phyloP scores from a whole-genome alignment of 805 yeast genomes.

The Saccharomycopsis fodiens region DNA sequence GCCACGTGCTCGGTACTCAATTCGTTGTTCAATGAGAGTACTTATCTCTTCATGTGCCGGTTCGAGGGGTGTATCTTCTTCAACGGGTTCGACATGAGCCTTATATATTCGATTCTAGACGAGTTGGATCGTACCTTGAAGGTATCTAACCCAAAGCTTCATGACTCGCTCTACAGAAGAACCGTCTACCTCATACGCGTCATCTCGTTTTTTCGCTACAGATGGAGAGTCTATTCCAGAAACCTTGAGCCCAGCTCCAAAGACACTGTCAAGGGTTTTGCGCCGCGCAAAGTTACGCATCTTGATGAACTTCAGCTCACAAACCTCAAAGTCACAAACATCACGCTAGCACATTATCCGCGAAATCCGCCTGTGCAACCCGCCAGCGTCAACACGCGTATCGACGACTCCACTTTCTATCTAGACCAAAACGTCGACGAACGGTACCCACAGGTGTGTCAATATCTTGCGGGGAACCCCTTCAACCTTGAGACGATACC shows the following conservation, averaged over 20 bases:
- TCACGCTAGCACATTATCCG: slow-evolving; percentile 5
- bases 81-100: slow-evolving; percentile 2
- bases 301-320: background rate
- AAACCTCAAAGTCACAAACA: background rate
- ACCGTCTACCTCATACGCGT: slow-evolving; percentile 6
- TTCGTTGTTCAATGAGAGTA: slow-evolving; percentile 3
- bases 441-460: background rate
- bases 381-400: no score
- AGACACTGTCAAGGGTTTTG: background rate
- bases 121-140: slow-evolving; percentile 3
- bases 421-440: background rate
- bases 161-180: slow-evolving; percentile 4
- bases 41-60: slow-evolving; percentile 7
- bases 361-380: background rate
- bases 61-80: slow-evolving; percentile 8
- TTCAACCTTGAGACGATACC: slow-evolving; percentile 1
- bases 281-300: background rate
- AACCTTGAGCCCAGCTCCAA: background rate
- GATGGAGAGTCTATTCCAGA: slow-evolving; percentile 1
- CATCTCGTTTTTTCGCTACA: slow-evolving; percentile 5
- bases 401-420: background rate
- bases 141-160: background rate
- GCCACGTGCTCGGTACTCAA: slow-evolving; percentile 7
- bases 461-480: background rate
- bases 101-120: background rate